Conservation (phyloP, 805 yeast species). For the Candida krabiensis region DNA sequence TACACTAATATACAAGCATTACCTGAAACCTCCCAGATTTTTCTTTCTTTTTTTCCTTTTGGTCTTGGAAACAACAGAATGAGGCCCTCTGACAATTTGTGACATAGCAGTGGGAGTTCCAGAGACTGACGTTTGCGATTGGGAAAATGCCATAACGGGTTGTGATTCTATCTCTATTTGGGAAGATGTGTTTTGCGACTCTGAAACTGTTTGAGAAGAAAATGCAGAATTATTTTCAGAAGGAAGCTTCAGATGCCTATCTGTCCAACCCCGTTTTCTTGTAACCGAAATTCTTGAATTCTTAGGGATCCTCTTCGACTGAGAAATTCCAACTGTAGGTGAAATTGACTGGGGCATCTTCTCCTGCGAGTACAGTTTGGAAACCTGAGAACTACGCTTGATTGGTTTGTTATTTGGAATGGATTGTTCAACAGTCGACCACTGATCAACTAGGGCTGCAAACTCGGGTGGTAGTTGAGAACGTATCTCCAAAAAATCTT, state of each 20-base stretch:
- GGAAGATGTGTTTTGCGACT: constrained; percentile 5
- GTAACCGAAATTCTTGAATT: too few species aligned
- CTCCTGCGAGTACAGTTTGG: neutral
- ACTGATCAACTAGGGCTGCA: constrained; percentile 15
- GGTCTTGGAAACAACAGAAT: constrained; percentile 1
- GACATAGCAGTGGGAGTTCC: constrained; percentile 5
- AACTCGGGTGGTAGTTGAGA: constrained; percentile 9
- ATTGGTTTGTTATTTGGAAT: neutral
- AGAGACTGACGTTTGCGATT: constrained; percentile 6
- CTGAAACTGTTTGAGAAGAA: neutral
- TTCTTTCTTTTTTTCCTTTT: constrained; percentile 17
- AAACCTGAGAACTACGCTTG: neutral
- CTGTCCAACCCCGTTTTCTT: too few species aligned
- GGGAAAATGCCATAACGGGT: neutral
- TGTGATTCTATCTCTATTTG: neutral
- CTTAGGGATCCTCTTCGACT: too few species aligned
- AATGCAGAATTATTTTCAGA: neutral
- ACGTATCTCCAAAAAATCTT: constrained; percentile 5
- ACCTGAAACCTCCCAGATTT: constrained; percentile 21
- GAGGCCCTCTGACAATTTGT: constrained; percentile 6
- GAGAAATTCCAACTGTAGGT: constrained; percentile 13
- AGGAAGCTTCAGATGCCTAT: neutral
- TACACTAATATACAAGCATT: constrained; percentile 5
- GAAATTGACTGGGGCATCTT: constrained; percentile 7
- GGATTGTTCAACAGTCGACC: constrained; percentile 15